Percentiles rank a stretch among this genome's conserved stretches.
These are phyloP conservation scores for Chara braunii DNA, from an alignment of 139 green algal species.

Conservation along the genomic window DNA sequence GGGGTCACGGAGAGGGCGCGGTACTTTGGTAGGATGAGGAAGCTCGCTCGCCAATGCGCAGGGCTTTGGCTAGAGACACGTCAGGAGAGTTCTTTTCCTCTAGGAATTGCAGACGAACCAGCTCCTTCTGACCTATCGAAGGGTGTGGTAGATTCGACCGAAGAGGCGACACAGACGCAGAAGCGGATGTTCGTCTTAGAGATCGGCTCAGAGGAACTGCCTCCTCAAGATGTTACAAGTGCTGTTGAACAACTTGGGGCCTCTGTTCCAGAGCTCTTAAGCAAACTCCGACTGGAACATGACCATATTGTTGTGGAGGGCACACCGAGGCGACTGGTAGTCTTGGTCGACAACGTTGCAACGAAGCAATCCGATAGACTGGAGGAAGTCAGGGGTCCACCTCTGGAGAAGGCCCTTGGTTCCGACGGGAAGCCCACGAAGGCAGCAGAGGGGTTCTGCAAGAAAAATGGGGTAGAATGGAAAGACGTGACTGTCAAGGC, in stretches of 20 bases:
- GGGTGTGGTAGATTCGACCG: background rate
- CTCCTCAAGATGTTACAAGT: slow-evolving; percentile 73
- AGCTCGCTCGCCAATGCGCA: slow-evolving; percentile 42
- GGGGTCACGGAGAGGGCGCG: slow-evolving; percentile 87
- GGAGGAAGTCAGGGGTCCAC: slow-evolving; percentile 74
- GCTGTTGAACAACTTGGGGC: slow-evolving; percentile 65
- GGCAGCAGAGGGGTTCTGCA: slow-evolving; percentile 85
- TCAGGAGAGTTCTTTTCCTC: slow-evolving; percentile 80
- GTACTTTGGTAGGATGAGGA: slow-evolving; percentile 87
- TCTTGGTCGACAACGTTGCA: slow-evolving; percentile 68
- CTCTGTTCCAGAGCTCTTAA: slow-evolving; percentile 64
- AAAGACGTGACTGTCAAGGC: slow-evolving; percentile 48
- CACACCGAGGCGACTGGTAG: slow-evolving; percentile 76
- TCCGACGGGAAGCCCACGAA: slow-evolving; percentile 67
- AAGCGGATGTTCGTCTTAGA: slow-evolving; percentile 82
- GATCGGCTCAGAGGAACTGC: slow-evolving; percentile 95
- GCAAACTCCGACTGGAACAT: slow-evolving; percentile 64
- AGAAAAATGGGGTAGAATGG: slow-evolving; percentile 68
- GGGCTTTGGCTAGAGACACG: slow-evolving; percentile 78
- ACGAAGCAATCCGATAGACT: slow-evolving; percentile 49
- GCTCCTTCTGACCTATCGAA: background rate
- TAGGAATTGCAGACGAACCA: slow-evolving; percentile 55
- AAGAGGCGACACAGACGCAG: background rate
- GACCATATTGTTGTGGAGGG: slow-evolving; percentile 59
- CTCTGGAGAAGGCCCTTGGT: slow-evolving; percentile 59